phyloP scores from a whole-genome alignment of 805 yeast genomes.

The Nakazawaea ambrosiae region DNA sequence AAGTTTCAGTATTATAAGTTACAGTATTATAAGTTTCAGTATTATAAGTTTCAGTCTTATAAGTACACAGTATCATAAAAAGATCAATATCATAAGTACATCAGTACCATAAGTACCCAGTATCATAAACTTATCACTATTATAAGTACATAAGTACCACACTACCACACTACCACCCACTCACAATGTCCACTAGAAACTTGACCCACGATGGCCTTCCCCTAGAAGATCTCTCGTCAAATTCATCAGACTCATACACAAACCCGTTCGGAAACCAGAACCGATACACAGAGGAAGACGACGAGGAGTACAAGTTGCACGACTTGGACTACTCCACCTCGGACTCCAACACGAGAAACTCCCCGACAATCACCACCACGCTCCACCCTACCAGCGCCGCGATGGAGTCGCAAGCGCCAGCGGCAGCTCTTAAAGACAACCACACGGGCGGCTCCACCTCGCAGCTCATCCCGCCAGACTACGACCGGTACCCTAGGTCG shows the following conservation, averaged over 20 bases:
- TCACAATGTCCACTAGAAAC: conserved; percentile 5
- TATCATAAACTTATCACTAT: too few relatives aligned
- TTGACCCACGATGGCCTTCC: conserved; percentile 3
- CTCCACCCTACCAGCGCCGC: too few relatives aligned
- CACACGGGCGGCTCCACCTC: background rate
- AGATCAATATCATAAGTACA: too few relatives aligned
- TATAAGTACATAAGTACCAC: too few relatives aligned
- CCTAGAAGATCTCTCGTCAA: conserved; percentile 1
- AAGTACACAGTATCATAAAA: too few relatives aligned
- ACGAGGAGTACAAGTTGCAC: conserved; percentile 2
- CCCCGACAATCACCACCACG: too few relatives aligned
- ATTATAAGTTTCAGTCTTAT: too few relatives aligned
- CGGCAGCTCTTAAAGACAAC: background rate
- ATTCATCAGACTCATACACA: conserved; percentile 2
- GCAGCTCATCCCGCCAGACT: conserved; percentile 41
- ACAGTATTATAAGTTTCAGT: too few relatives aligned
- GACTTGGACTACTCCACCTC: conserved; percentile 4
- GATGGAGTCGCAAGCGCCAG: too few relatives aligned
- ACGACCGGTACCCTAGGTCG: conserved; percentile 62
- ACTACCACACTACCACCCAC: too few relatives aligned
- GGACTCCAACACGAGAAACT: background rate
- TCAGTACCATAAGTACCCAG: too few relatives aligned
- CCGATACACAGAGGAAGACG: background rate
- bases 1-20: too few relatives aligned
- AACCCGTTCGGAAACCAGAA: conserved; percentile 5